phyloP scores from a whole-genome alignment of 1,284 basidiomycete genomes.

The Ustilago cynodontis region DNA sequence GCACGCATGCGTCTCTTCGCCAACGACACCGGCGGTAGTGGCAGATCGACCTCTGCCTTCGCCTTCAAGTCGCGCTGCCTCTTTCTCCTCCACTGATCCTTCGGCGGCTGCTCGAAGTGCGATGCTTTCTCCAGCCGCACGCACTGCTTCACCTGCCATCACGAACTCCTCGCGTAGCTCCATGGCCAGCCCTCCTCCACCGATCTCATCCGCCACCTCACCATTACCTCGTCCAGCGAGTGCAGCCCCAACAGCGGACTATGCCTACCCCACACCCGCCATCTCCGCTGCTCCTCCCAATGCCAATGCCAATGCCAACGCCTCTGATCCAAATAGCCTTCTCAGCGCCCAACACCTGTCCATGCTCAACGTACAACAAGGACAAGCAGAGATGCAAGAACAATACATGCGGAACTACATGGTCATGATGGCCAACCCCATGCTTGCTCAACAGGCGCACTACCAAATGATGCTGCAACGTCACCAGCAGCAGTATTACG shows the following conservation, averaged over 20 bases:
- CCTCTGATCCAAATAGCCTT: conserved; percentile 6
- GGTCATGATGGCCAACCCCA: conserved; percentile 52
- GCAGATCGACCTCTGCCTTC: conserved; percentile 14
- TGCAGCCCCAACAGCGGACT: conserved; percentile 5
- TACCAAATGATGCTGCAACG: conserved; percentile 48
- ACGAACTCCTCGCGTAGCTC: conserved; percentile 37
- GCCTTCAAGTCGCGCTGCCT: conserved; percentile 14
- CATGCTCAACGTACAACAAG: conserved; percentile 38
- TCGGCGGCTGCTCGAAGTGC: conserved; percentile 7
- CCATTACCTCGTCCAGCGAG: conserved; percentile 29
- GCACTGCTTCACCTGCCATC: conserved; percentile 31
- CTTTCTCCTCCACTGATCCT: conserved; percentile 14
- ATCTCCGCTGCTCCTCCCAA: not conserved
- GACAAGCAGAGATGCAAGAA: conserved; percentile 46
- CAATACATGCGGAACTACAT: conserved; percentile 56
- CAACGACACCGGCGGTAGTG: not conserved
- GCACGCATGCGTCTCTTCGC: not conserved
- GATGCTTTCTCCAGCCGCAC: conserved; percentile 14
- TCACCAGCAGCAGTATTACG: conserved; percentile 51
- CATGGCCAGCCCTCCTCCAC: conserved; percentile 25
- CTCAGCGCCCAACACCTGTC: conserved; percentile 40
- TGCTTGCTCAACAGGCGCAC: conserved; percentile 50
- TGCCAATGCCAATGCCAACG: not conserved
- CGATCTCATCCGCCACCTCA: conserved; percentile 6
- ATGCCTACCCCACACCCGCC: not conserved